A percentile compares a stretch with the other conserved stretches of the same genome.
These are phyloP conservation scores for Cladophialophora bantiana DNA, from an alignment of 2,329 filamentous ascomycete genomes.

Conservation along the genomic window DNA sequence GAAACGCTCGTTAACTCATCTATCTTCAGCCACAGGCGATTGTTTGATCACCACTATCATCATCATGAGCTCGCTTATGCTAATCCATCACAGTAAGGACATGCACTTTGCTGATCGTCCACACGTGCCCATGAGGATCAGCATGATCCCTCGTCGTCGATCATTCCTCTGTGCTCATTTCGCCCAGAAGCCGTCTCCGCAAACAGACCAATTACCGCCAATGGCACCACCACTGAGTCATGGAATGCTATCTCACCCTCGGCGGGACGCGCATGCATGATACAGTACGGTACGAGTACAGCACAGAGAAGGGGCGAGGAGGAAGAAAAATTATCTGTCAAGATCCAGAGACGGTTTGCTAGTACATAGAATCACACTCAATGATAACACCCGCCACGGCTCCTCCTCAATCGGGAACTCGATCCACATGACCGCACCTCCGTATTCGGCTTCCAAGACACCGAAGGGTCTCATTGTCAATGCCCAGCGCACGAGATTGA, in stretches of 20 bases:
- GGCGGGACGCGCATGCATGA: slow-evolving; percentile 14
- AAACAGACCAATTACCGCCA: slow-evolving; percentile 19
- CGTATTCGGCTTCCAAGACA: slow-evolving; percentile 2
- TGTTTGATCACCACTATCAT: slow-evolving; percentile 5
- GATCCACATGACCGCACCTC: background rate
- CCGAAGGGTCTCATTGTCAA: background rate
- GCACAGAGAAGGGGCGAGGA: background rate
- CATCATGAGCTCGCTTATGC: slow-evolving; percentile 7
- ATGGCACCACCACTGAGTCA: slow-evolving; percentile 20
- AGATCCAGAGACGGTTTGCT: background rate
- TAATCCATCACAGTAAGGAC: slow-evolving; percentile 4
- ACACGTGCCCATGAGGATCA: slow-evolving; percentile 21
- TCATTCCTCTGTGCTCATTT: slow-evolving; percentile 17
- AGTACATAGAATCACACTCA: background rate
- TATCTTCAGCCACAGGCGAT: slow-evolving; percentile 5
- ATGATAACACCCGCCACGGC: background rate
- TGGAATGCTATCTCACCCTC: slow-evolving; percentile 12
- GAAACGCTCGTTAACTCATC: slow-evolving; percentile 19
- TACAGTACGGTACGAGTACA: background rate
- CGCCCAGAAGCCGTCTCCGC: slow-evolving; percentile 12
- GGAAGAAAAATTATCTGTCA: background rate
- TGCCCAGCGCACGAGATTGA: background rate
- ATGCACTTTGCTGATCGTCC: slow-evolving; percentile 21
- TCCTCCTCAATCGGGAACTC: background rate
- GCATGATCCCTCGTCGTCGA: slow-evolving; percentile 22